phyloP scores from a whole-genome alignment of 2,329 filamentous ascomycete species.

The Claviceps africana region DNA sequence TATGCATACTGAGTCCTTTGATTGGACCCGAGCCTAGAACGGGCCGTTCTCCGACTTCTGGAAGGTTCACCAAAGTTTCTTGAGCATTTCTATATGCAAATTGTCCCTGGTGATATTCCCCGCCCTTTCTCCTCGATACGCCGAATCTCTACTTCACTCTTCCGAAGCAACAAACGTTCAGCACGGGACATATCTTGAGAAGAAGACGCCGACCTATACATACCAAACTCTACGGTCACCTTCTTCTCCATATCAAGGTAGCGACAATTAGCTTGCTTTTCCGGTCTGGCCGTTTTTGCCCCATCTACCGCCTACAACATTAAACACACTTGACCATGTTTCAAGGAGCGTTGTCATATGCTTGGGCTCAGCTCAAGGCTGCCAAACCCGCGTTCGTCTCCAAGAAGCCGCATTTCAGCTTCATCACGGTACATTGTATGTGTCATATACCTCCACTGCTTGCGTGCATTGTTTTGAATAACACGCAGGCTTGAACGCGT shows the following conservation, averaged over 20 bases:
- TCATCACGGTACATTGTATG: slow-evolving; percentile 68
- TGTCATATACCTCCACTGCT: slow-evolving; percentile 7
- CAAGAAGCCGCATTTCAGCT: slow-evolving; percentile 59
- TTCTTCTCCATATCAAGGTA: not conserved
- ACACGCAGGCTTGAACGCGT: not conserved
- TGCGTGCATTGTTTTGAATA: not conserved
- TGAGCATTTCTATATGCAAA: not conserved
- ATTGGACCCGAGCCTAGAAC: slow-evolving; percentile 12
- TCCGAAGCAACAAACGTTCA: not conserved
- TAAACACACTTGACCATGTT: slow-evolving; percentile 16
- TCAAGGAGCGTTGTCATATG: slow-evolving; percentile 16
- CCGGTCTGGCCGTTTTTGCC: not conserved
- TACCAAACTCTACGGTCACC: not conserved
- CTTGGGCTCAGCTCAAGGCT: slow-evolving; percentile 30
- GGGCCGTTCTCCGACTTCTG: not conserved
- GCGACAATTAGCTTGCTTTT: not conserved
- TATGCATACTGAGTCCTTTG: slow-evolving; percentile 11
- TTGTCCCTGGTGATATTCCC: not conserved
- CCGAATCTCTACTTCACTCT: not conserved
- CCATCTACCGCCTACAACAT: not conserved
- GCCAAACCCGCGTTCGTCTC: slow-evolving; percentile 44
- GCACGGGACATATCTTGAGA: not conserved
- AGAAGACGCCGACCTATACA: not conserved
- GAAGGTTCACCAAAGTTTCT: not conserved
- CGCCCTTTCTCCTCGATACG: not conserved